Evolutionary conservation across 2,329 filamentous ascomycete species (phyloP).

Genomic region (Botrytis aclada): DNA sequence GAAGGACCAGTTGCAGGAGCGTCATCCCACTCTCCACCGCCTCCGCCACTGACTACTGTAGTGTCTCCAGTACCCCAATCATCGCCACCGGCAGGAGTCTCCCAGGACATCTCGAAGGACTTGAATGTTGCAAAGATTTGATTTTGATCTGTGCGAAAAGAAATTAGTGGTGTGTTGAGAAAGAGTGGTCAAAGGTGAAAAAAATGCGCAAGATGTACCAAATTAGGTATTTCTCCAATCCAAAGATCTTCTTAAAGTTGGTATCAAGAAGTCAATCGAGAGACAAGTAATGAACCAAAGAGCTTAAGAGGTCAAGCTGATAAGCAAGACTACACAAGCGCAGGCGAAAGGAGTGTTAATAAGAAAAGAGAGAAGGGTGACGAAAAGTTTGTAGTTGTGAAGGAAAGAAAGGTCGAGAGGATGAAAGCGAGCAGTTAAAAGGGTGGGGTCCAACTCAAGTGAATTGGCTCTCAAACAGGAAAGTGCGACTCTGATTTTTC

Average conservation of each 20-base stretch:
- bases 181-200: not conserved
- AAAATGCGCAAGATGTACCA: not conserved
- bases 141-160: not conserved
- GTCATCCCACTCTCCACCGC: conserved; percentile 11
- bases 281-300: not conserved
- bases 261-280: not conserved
- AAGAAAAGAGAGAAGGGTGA: not conserved
- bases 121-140: not conserved
- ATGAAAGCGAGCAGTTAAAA: not conserved
- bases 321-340: not conserved
- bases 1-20: not conserved
- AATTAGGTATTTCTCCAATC: not conserved
- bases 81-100: conserved; percentile 22
- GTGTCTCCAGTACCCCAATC: not conserved
- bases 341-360: not conserved
- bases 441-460: not conserved
- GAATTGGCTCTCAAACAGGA: not conserved
- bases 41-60: not conserved
- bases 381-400: not conserved
- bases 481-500: not conserved
- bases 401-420: not conserved
- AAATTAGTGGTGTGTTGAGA: not conserved
- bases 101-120: conserved; percentile 34
- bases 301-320: not conserved
- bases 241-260: not conserved